Evolutionary conservation across 2,329 filamentous ascomycete genomes (phyloP), one percentile per base, ranked within the genome.

Genomic region (Fusarium nurragi): DNA sequence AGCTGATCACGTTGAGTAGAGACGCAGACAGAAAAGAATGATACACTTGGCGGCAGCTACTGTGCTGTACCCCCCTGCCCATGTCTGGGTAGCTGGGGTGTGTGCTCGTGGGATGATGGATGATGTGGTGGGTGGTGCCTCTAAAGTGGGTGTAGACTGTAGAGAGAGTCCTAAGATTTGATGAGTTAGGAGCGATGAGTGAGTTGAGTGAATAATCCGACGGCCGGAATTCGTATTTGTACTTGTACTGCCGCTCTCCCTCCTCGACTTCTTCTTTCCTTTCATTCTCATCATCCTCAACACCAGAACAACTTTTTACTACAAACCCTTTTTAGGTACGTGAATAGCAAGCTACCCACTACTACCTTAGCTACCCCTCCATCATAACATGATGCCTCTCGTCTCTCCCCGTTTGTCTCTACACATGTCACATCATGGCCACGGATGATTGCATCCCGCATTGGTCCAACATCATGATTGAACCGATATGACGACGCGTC

Each of bases 151-250:
- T 54, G 26, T 30, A 30, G 13, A 30, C 26, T n/a, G n/a, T n/a
- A n/a, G n/a, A 48, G 32, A 39, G 39, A 49, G 39, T n/a, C n/a
- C 46, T 26, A 30, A 39, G 30, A 39, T 25, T 50, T 50, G 38
- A 32, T 50, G 46, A n/a, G n/a, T n/a, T n/a, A n/a, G n/a, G n/a
- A n/a, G n/a, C n/a, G n/a, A n/a, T 38, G 50, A 39, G 22, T 44
- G 39, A 51, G 30, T 30, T 47, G 50, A 48, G 34, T 40, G 51
- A 49, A 68, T 66, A 69, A 69, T 64, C 66, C 66, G 59, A 48
- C 55, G 52, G 43, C 60, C 63, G 47, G 48, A 60, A 44, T 52
- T 66, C 56, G 64, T 67, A 67, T 67, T 66, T 64, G 44, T 71
- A 67, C 52, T 69, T 64, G 41, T 63, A 64, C 68, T 68, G 59